Conservation (phyloP, 306 rosid species). For the Trifolium pratense region DNA sequence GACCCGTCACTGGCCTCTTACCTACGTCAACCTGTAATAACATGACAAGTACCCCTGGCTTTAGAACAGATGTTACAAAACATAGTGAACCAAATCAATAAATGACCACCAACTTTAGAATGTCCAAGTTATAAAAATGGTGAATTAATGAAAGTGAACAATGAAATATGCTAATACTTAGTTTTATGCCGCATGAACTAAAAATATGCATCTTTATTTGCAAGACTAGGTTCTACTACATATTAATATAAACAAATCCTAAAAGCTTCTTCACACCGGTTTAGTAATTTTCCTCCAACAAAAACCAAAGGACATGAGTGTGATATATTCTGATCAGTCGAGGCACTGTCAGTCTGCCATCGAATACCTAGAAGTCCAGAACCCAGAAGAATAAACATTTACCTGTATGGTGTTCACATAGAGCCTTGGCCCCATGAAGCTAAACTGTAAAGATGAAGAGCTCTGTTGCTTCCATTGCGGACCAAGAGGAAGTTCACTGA, state of each 20-base stretch:
- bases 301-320: slow-evolving; percentile 21
- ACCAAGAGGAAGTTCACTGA: slow-evolving; percentile 98
- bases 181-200: slow-evolving; percentile 17
- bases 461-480: slow-evolving; percentile 85
- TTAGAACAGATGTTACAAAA: slow-evolving; percentile 39
- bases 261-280: slow-evolving; percentile 1
- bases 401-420: slow-evolving; percentile 81
- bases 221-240: slow-evolving; percentile 31
- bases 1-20: slow-evolving; percentile 93
- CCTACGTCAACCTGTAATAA: slow-evolving; percentile 90
- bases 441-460: slow-evolving; percentile 84
- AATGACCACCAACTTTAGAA: slow-evolving; percentile 11
- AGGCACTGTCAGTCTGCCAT: slow-evolving; percentile 34
- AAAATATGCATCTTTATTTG: slow-evolving; percentile 34
- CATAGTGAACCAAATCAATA: slow-evolving; percentile 19
- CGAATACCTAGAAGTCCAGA: slow-evolving; percentile 25
- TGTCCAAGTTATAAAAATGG: neutral
- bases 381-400: slow-evolving; percentile 41
- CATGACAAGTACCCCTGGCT: slow-evolving; percentile 33
- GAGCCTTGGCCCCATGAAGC: slow-evolving; percentile 93
- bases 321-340: slow-evolving; percentile 12
- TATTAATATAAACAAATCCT: slow-evolving; percentile 32
- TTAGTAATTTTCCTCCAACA: slow-evolving; percentile 20
- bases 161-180: slow-evolving; percentile 9
- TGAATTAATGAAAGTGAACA: neutral